phyloP scores from a whole-genome alignment of 495 filamentous ascomycete genomes.

The Aspergillus coremiiformis region DNA sequence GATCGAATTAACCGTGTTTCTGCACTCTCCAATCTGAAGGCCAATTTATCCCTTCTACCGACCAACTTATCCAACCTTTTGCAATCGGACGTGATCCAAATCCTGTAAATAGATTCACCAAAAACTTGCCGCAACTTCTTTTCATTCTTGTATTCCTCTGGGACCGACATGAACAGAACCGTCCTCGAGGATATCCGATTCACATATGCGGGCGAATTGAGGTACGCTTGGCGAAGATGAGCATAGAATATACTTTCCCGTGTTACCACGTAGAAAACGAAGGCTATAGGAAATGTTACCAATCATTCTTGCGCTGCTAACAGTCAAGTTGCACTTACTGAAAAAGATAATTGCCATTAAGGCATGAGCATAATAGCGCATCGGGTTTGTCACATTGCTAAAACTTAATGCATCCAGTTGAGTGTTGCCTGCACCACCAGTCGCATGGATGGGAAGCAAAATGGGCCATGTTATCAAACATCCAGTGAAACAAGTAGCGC shows the following conservation, averaged over 20 bases:
- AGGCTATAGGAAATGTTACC: conserved; percentile 31
- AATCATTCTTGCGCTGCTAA: neutral
- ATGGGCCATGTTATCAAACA: conserved; percentile 74
- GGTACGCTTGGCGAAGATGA: conserved; percentile 63
- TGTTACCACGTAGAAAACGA: conserved; percentile 57
- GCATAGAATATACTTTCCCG: conserved; percentile 65
- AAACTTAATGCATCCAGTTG: conserved; percentile 60
- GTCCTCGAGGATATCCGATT: conserved; percentile 60
- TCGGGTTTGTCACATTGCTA: conserved; percentile 51
- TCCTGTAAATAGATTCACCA: conserved; percentile 49
- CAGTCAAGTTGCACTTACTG: conserved; percentile 34
- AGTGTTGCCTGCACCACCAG: conserved; percentile 51
- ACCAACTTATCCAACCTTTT: conserved; percentile 50
- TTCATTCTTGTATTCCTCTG: conserved; percentile 50
- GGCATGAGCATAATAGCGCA: conserved; percentile 55
- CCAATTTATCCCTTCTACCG: conserved; percentile 49
- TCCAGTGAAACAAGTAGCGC: conserved; percentile 64
- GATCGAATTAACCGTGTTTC: conserved; percentile 58
- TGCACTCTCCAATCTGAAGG: conserved; percentile 54
- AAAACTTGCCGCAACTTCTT: conserved; percentile 51
- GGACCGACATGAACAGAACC: conserved; percentile 63
- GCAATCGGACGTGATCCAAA: conserved; percentile 57
- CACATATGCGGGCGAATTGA: conserved; percentile 59
- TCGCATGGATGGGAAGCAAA: conserved; percentile 72
- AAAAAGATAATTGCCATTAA: conserved; percentile 47